Evolutionary conservation across 805 yeast species (phyloP).

Genomic region (Lipomyces sp.): DNA sequence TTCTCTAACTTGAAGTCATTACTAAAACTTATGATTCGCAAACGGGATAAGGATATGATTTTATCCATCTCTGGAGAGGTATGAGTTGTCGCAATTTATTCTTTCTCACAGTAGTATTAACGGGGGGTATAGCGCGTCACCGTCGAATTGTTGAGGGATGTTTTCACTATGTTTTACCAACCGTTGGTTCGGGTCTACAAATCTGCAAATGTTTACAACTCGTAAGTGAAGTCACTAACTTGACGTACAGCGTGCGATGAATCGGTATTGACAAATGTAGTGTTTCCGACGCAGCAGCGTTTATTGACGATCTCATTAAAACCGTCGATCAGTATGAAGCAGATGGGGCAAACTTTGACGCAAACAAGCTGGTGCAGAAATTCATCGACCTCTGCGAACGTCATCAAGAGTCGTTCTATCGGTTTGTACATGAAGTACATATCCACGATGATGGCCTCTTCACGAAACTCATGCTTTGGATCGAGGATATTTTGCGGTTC

Average conservation of each 20-base stretch:
- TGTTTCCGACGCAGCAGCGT: slow-evolving; percentile 63
- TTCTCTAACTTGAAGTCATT: slow-evolving; percentile 55
- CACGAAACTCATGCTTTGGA: slow-evolving; percentile 74
- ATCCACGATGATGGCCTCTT: slow-evolving; percentile 76
- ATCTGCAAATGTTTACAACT: slow-evolving; percentile 66
- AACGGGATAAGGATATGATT: slow-evolving; percentile 74
- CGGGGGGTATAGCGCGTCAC: slow-evolving; percentile 82
- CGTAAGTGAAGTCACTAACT: slow-evolving; percentile 40
- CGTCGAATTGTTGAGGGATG: slow-evolving; percentile 71
- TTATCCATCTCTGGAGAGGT: slow-evolving; percentile 45
- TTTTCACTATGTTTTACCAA: slow-evolving; percentile 72
- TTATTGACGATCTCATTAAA: slow-evolving; percentile 67
- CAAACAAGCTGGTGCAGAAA: slow-evolving; percentile 68
- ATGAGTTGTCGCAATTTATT: background rate
- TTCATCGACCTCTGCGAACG: slow-evolving; percentile 68
- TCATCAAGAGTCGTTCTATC: slow-evolving; percentile 74
- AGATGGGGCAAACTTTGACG: slow-evolving; percentile 55
- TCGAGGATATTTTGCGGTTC: slow-evolving; percentile 65
- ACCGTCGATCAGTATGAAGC: slow-evolving; percentile 58
- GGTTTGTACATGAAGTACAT: slow-evolving; percentile 81
- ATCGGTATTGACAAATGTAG: background rate
- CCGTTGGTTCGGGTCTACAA: slow-evolving; percentile 73
- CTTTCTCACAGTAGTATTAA: slow-evolving; percentile 43
- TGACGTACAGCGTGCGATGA: background rate
- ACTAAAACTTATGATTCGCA: slow-evolving; percentile 66